Conservation (phyloP, 805 yeast genomes). For the Tetrapisispora namnaoensis region DNA sequence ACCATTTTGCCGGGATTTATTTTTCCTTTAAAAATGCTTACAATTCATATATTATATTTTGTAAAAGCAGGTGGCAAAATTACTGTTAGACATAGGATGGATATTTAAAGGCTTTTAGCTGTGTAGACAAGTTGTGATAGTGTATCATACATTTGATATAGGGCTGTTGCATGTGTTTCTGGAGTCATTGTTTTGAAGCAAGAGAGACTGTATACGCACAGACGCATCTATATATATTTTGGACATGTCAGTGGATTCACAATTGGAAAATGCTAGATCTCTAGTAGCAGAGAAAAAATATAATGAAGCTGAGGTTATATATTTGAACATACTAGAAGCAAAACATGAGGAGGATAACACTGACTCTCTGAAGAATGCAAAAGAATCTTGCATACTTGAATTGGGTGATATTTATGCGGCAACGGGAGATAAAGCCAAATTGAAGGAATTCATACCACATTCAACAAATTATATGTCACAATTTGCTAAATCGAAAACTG, state of each 20-base stretch:
- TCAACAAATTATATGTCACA: constrained; percentile 64
- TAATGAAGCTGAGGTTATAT: constrained; percentile 50
- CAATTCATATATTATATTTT: not conserved
- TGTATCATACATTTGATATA: no score
- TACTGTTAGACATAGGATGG: no score
- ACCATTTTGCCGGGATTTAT: not conserved
- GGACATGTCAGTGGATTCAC: not conserved
- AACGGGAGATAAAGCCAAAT: constrained; percentile 38
- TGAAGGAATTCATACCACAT: constrained; percentile 52
- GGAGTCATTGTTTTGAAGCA: no score
- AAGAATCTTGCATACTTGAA: constrained; percentile 64
- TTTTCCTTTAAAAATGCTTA: not conserved
- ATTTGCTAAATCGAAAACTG: constrained; percentile 89
- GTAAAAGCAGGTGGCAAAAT: constrained; percentile 1
- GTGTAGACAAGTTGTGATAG: no score
- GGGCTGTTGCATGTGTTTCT: no score
- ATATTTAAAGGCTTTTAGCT: no score
- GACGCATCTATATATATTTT: not conserved
- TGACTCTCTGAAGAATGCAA: constrained; percentile 40
- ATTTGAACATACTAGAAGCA: constrained; percentile 40
- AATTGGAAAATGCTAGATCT: constrained; percentile 39
- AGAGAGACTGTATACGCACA: no score
- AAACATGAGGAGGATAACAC: constrained; percentile 4
- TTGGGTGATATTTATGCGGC: constrained; percentile 63
- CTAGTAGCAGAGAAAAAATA: constrained; percentile 42